Conservation (phyloP, 257 asterid species). For the Solanum bulbocastanum region DNA sequence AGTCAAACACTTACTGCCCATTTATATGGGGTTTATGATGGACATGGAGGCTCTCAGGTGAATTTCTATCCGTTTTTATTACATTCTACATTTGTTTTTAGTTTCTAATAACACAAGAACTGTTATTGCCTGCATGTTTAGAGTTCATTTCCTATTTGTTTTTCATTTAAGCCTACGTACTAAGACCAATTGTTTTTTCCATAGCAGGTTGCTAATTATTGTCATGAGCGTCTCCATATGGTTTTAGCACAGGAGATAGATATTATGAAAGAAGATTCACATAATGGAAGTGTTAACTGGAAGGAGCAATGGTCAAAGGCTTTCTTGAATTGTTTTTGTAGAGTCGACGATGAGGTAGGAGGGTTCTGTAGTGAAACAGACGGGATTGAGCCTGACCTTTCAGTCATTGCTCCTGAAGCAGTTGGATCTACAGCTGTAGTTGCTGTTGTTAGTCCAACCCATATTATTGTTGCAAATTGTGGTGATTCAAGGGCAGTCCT, state of each 20-base stretch:
- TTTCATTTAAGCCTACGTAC: not conserved
- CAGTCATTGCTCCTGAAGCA: conserved; percentile 66
- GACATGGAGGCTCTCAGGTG: conserved; percentile 93
- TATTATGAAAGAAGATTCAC: conserved; percentile 17
- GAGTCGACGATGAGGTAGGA: conserved; percentile 74
- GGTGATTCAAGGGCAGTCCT: conserved; percentile 93
- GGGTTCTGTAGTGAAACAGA: conserved; percentile 23
- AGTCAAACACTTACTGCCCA: conserved; percentile 41
- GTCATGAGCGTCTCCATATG: conserved; percentile 53
- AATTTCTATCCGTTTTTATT: not conserved
- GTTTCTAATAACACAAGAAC: not conserved
- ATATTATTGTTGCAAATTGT: conserved; percentile 78
- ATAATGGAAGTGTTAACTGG: conserved; percentile 20
- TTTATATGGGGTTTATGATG: conserved; percentile 81
- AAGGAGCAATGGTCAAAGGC: conserved; percentile 55
- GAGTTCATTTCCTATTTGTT: not conserved
- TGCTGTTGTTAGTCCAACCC: conserved; percentile 52
- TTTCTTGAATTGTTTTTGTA: conserved; percentile 49
- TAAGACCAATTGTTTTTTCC: not conserved
- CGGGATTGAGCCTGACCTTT: conserved; percentile 3
- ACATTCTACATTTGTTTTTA: not conserved
- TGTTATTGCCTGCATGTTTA: not conserved
- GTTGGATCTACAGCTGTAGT: conserved; percentile 95
- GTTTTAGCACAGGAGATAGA: conserved; percentile 63
- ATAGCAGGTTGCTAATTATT: conserved; percentile 68